phyloP scores from a whole-genome alignment of 148 eudicot genomes.

The Cornus kousa region DNA sequence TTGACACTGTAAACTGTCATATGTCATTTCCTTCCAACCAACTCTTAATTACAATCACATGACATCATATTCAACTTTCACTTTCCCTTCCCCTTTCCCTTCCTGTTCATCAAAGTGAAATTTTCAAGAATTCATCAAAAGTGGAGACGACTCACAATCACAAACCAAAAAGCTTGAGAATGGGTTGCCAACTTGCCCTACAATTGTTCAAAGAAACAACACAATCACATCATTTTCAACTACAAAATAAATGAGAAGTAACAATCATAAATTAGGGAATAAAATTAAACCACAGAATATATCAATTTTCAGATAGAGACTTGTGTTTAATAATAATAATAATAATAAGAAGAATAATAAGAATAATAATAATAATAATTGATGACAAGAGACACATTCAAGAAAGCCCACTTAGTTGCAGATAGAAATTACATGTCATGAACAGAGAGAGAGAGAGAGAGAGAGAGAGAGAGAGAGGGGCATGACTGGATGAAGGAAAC shows the following conservation, averaged over 20 bases:
- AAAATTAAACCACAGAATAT: neutral
- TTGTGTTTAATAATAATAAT: no score
- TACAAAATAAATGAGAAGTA: constrained; percentile 5
- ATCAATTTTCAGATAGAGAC: neutral
- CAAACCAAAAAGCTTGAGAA: constrained; percentile 2
- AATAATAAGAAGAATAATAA: no score
- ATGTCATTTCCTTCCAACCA: neutral
- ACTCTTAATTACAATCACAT: constrained; percentile 11
- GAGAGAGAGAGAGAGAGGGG: no score
- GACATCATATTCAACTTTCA: neutral
- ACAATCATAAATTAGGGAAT: neutral
- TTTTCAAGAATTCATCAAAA: neutral
- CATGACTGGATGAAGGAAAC: neutral
- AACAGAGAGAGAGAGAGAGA: no score
- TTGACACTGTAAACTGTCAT: neutral
- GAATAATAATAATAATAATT: no score
- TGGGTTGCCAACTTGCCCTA: neutral
- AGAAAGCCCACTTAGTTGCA: neutral
- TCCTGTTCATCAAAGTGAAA: neutral
- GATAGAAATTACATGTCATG: neutral
- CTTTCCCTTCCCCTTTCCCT: neutral
- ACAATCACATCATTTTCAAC: constrained; percentile 5
- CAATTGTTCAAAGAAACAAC: neutral
- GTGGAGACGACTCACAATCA: neutral
- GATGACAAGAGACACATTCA: no score